These are phyloP conservation scores for Clonostachys rhizophaga DNA, from an alignment of 2,329 filamentous ascomycete species.

Conservation along the genomic window DNA sequence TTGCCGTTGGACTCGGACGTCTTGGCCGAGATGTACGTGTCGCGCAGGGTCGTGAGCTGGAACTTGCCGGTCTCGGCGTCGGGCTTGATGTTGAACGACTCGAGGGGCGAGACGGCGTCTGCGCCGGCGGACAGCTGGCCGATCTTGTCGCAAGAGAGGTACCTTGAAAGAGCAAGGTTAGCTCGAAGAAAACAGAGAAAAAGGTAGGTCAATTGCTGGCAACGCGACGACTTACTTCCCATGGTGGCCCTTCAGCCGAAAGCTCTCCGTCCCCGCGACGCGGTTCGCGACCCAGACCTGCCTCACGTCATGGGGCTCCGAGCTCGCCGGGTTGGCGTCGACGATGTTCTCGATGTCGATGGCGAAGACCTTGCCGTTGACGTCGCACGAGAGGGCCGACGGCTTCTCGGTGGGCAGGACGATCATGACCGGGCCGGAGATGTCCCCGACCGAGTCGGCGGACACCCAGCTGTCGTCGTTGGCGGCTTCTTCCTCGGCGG, in stretches of 20 bases:
- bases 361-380: slow-evolving; percentile 80
- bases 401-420: slow-evolving; percentile 72
- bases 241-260: slow-evolving; percentile 86
- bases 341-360: slow-evolving; percentile 82
- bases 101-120: slow-evolving; percentile 78
- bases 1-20: slow-evolving; percentile 17
- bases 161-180: slow-evolving; percentile 40
- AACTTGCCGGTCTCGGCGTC: slow-evolving; percentile 66
- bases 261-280: slow-evolving; percentile 75
- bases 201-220: too few relatives aligned
- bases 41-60: slow-evolving; percentile 67
- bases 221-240: slow-evolving; percentile 56
- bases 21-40: slow-evolving; percentile 57
- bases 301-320: slow-evolving; percentile 91
- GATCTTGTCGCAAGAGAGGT: slow-evolving; percentile 80
- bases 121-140: slow-evolving; percentile 72
- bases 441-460: slow-evolving; percentile 68
- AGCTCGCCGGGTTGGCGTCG: slow-evolving; percentile 74
- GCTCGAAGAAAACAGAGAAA: too few relatives aligned
- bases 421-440: slow-evolving; percentile 77
- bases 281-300: slow-evolving; percentile 92
- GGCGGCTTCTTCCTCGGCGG: slow-evolving; percentile 26
- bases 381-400: slow-evolving; percentile 78
- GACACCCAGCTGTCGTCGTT: slow-evolving; percentile 90
- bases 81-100: slow-evolving; percentile 70